A percentile compares a stretch with the other conserved stretches of the same genome.
Evolutionary conservation across 306 rosid genomes (phyloP).

Genomic region (Dryas drummondii): DNA sequence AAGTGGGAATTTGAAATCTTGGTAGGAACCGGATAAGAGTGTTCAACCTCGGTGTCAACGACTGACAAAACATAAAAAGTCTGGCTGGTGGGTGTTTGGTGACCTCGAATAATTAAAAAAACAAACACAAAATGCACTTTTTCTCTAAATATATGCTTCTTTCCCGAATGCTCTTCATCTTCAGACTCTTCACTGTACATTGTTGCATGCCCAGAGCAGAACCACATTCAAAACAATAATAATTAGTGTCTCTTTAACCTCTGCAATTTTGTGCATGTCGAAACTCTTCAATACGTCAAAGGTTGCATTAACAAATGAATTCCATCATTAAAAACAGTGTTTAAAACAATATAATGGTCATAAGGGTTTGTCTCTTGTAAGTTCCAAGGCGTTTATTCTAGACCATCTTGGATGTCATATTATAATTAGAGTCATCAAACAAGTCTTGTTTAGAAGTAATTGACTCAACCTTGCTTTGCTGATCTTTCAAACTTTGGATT

Average conservation of each 20-base stretch:
- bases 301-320: background rate
- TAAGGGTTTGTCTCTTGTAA: no score
- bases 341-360: no score
- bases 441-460: no score
- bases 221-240: background rate
- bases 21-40: background rate
- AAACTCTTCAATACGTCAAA: background rate
- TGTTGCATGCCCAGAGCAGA: background rate
- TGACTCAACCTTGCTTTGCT: no score
- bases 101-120: background rate
- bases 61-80: background rate
- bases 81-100: background rate
- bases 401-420: no score
- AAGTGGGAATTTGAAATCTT: slow-evolving; percentile 10
- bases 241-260: background rate
- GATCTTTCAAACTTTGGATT: no score
- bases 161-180: background rate
- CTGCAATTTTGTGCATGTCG: background rate
- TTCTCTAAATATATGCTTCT: slow-evolving; percentile 5
- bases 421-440: no score
- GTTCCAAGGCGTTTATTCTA: no score
- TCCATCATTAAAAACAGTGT: no score
- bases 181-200: background rate
- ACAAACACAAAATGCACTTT: background rate
- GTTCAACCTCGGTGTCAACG: slow-evolving; percentile 24